Evolutionary conservation across 1,284 basidiomycete species (phyloP).

Genomic region (Cryptococcus depauperatus): DNA sequence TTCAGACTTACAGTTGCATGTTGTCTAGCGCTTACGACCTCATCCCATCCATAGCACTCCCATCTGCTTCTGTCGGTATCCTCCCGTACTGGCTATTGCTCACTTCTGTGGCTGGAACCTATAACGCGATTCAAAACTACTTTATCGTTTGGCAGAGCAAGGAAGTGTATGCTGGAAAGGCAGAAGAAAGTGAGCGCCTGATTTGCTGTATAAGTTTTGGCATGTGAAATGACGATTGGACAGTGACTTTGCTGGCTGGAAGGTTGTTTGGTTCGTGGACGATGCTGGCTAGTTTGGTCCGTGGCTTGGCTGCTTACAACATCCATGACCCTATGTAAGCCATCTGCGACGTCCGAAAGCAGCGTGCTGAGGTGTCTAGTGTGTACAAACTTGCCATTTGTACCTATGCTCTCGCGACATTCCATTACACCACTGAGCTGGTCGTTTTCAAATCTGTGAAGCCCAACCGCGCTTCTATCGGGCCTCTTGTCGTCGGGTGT

Average conservation of each 20-base stretch:
- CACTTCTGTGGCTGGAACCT: conserved; percentile 63
- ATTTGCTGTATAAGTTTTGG: not conserved
- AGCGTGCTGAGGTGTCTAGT: conserved; percentile 48
- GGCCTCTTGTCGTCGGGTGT: conserved; percentile 82
- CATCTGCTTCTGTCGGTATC: conserved; percentile 49
- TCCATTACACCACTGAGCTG: conserved; percentile 79
- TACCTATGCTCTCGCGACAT: conserved; percentile 81
- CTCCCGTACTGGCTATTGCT: conserved; percentile 80
- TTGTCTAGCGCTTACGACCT: not conserved
- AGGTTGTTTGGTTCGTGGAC: conserved; percentile 87
- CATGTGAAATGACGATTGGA: not conserved
- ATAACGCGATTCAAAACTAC: conserved; percentile 80
- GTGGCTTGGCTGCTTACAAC: conserved; percentile 78
- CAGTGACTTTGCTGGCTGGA: conserved; percentile 76
- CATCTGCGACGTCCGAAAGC: not conserved
- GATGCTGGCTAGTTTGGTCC: conserved; percentile 67
- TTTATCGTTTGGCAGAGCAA: conserved; percentile 66
- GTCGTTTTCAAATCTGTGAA: conserved; percentile 73
- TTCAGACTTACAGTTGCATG: not conserved
- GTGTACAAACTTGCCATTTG: conserved; percentile 80
- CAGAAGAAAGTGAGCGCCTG: conserved; percentile 45
- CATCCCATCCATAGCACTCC: conserved; percentile 17
- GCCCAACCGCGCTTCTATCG: conserved; percentile 57
- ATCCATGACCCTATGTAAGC: conserved; percentile 68
- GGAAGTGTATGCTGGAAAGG: conserved; percentile 61